These are phyloP conservation scores for Lecanosticta acicola DNA, from an alignment of 2,329 filamentous ascomycete species.

Conservation along the genomic window DNA sequence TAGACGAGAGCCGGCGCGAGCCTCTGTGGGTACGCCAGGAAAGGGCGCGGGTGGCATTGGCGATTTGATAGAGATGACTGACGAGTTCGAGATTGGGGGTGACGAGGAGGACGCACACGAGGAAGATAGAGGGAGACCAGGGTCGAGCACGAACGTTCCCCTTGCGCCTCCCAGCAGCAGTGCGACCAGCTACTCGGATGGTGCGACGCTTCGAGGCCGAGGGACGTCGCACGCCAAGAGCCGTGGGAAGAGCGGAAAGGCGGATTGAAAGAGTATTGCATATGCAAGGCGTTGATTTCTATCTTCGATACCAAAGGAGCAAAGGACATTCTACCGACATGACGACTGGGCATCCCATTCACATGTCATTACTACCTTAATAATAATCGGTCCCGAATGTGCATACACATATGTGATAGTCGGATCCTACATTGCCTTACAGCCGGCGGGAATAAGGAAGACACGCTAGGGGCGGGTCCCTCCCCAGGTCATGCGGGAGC, in stretches of 20 bases:
- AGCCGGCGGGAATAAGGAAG: background rate
- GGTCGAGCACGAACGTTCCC: constrained; percentile 12
- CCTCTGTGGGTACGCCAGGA: constrained; percentile 28
- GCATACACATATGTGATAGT: too few relatives aligned
- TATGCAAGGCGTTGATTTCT: background rate
- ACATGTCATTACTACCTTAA: background rate
- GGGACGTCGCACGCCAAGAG: constrained; percentile 11
- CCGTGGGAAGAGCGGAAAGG: constrained; percentile 28
- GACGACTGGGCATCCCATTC: too few relatives aligned
- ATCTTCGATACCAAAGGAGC: background rate
- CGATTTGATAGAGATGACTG: constrained; percentile 68
- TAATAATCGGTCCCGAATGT: too few relatives aligned
- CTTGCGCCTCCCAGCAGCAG: constrained; percentile 15
- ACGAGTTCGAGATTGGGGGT: constrained; percentile 46
- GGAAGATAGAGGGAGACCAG: constrained; percentile 27
- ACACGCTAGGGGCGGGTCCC: background rate
- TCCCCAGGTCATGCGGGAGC: background rate
- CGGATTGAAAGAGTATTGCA: constrained; percentile 23
- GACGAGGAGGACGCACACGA: constrained; percentile 30
- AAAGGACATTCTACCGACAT: too few relatives aligned
- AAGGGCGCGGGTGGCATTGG: constrained; percentile 44
- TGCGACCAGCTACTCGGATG: constrained; percentile 28
- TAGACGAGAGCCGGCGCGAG: constrained; percentile 18
- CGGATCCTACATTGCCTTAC: too few relatives aligned
- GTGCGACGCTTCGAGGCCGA: constrained; percentile 17